Evolutionary conservation across 257 asterid genomes (phyloP).

Genomic region (Gynochthodes officinalis): DNA sequence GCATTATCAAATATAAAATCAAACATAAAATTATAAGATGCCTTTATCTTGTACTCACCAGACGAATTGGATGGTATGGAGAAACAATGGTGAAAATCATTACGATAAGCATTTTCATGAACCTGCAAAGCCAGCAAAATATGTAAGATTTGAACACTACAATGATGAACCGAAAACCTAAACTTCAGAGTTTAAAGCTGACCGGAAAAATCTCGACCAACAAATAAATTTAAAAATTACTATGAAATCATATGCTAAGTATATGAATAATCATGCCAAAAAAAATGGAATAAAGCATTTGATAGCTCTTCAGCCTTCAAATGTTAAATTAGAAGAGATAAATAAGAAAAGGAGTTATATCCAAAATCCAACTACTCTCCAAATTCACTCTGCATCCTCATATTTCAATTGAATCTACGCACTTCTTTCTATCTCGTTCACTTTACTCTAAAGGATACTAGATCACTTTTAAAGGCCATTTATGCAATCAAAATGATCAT

Average conservation of each 20-base stretch:
- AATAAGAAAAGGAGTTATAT: background rate
- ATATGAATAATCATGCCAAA: no score
- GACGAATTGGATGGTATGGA: conserved; percentile 66
- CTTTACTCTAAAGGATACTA: background rate
- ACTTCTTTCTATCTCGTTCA: background rate
- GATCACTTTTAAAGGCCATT: background rate
- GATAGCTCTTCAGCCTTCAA: background rate
- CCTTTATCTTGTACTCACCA: conserved; percentile 37
- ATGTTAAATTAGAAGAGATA: background rate
- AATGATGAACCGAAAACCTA: background rate
- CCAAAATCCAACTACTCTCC: background rate
- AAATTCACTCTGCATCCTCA: background rate
- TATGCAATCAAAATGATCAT: background rate
- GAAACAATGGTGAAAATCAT: conserved; percentile 94
- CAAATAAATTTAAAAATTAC: background rate
- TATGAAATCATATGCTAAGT: background rate
- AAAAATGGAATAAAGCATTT: background rate
- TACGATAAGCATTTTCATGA: conserved; percentile 89
- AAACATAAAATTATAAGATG: background rate
- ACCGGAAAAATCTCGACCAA: background rate
- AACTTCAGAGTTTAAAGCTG: background rate
- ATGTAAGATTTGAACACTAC: background rate
- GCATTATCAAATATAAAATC: conserved; percentile 6
- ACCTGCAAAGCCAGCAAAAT: conserved; percentile 22
- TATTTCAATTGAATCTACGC: background rate